These are phyloP conservation scores for Pascua guehoae DNA, from an alignment of 1,284 basidiomycete species.

Conservation along the genomic window DNA sequence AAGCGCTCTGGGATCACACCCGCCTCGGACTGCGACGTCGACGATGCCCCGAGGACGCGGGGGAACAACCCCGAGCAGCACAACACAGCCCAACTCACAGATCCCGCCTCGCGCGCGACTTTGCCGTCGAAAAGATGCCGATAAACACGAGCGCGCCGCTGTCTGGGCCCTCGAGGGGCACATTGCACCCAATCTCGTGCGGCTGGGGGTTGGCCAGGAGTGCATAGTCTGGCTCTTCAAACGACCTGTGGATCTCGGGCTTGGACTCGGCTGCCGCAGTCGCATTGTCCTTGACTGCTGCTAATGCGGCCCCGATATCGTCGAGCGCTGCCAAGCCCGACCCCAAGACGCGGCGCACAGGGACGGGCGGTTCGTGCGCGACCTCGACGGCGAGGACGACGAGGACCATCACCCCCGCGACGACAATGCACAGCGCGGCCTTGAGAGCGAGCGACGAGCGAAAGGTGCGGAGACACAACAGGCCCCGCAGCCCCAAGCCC, in stretches of 20 bases:
- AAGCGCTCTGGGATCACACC: too few species aligned
- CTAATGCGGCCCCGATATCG: not conserved
- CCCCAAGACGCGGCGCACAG: too few species aligned
- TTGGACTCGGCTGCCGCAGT: constrained; percentile 22
- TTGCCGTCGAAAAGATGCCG: constrained; percentile 46
- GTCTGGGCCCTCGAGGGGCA: constrained; percentile 35
- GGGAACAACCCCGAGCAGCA: not conserved
- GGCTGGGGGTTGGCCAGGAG: constrained; percentile 44
- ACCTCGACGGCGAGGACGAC: constrained; percentile 36
- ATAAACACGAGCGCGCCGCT: constrained; percentile 43
- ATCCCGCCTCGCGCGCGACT: constrained; percentile 35
- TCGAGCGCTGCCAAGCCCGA: not conserved
- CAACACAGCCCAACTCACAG: constrained; percentile 31
- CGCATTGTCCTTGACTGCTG: constrained; percentile 8
- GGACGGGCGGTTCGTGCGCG: constrained; percentile 13
- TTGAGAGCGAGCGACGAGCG: too few species aligned
- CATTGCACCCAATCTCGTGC: constrained; percentile 46
- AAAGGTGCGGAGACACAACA: not conserved
- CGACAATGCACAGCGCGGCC: too few species aligned
- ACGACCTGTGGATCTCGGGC: constrained; percentile 36
- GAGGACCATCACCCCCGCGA: constrained; percentile 7
- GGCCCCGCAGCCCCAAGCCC: not conserved
- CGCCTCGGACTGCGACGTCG: too few species aligned
- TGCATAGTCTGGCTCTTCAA: constrained; percentile 49
- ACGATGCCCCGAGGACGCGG: too few species aligned